Base-by-base conservation (phyloP, 495 filamentous ascomycete species). In the Aspergillus avenaceus region DNA sequence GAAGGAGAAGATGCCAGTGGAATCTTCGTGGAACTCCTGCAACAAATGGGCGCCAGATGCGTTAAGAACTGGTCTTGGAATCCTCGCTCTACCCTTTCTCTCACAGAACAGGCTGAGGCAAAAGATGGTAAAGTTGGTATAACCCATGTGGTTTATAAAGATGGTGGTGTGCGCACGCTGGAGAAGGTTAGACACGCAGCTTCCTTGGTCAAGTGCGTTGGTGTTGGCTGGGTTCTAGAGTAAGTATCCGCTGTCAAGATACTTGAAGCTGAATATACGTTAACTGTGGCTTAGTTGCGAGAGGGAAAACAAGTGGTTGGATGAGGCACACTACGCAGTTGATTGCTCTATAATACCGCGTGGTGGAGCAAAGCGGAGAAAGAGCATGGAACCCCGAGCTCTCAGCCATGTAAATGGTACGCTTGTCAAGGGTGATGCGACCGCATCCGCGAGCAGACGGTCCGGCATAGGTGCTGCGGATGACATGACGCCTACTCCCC, bases 71-170 rank as follows among this genome's bases (percentile, higher is more conserved):
- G 93, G 93, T 77, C 77, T 11, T 95, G 90, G 90, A 93, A 90
- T 52, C 85, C 85, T 8, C 60, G 69, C 3, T 56, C 66, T 5
- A 75, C 73, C 47, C 41, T 69, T 36, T 69, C 63, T 0, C 69
- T 67, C 3, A 59, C 54, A 9, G 67, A 68, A 37, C 60, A 51
- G 5, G 47, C 38, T 0, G 59, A 68, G 4, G 62, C 72, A 8
- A 72, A 50, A 22, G 65, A 66, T 14, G 54, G 66, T 8, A 88
- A 84, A 62, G 74, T 95, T 26, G 88, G 88, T 3, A 91, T 97
- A 60, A 98, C 93, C 4, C 93, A 98, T 59, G 88, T 98, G 1
- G 83, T 98, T 1, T 98, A 87, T 70, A 97, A 97, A 60, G 93
- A 96, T 67, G 93, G 93, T 34, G 85, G 85, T 8, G 82, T 88